Conservation (phyloP, 208 protist genomes). For the Crithidia brevicula region DNA sequence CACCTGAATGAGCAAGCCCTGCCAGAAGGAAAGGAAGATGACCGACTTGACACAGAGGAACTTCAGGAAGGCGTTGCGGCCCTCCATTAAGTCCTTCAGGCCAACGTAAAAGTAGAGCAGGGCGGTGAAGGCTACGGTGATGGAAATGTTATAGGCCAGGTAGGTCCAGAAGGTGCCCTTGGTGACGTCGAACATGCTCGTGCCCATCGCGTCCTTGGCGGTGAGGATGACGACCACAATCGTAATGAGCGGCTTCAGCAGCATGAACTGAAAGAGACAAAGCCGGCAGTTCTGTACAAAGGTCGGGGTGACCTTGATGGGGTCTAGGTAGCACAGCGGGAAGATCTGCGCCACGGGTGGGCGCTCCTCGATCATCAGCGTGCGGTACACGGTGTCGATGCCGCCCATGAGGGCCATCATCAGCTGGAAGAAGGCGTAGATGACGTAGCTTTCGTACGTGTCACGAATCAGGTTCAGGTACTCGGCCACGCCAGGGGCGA, state of each 20-base stretch:
- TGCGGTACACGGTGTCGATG: slow-evolving; percentile 83
- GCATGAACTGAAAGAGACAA: slow-evolving; percentile 93
- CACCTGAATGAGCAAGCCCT: slow-evolving; percentile 87
- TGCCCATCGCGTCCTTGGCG: slow-evolving; percentile 70
- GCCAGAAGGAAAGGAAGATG: slow-evolving; percentile 95
- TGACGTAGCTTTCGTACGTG: slow-evolving; percentile 94
- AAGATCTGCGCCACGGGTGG: slow-evolving; percentile 81
- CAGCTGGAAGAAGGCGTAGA: slow-evolving; percentile 95
- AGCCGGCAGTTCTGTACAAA: slow-evolving; percentile 90
- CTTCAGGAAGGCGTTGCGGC: slow-evolving; percentile 89
- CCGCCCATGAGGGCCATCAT: slow-evolving; percentile 94
- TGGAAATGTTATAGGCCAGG: slow-evolving; percentile 92
- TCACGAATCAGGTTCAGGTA: slow-evolving; percentile 93
- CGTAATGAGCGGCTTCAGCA: slow-evolving; percentile 88
- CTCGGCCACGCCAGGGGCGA: slow-evolving; percentile 67
- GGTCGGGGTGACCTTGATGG: slow-evolving; percentile 79
- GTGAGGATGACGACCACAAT: slow-evolving; percentile 85
- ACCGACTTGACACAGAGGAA: slow-evolving; percentile 93
- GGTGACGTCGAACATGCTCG: slow-evolving; percentile 71
- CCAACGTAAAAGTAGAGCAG: slow-evolving; percentile 93
- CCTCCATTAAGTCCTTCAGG: slow-evolving; percentile 88
- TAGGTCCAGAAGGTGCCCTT: slow-evolving; percentile 92
- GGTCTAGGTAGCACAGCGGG: slow-evolving; percentile 83
- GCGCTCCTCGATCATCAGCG: slow-evolving; percentile 84
- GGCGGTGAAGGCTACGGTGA: slow-evolving; percentile 91